phyloP scores from a whole-genome alignment of 306 rosid species.

The Ochetophila trinervis region DNA sequence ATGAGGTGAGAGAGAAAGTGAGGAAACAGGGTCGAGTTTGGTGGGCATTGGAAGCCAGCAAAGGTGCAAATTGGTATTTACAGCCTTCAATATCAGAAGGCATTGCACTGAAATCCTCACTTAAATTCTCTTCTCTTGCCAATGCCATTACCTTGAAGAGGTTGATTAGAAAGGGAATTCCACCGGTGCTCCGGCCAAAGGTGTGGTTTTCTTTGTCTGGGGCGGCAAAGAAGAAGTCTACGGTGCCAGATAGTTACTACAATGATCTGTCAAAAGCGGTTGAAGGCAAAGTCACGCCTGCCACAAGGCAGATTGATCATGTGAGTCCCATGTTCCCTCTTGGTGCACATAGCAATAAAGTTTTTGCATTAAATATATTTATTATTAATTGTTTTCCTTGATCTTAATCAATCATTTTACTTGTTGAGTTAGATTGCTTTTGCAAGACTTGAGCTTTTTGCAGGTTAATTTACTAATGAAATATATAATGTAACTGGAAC shows the following conservation, averaged over 20 bases:
- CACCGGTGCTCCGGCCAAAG: conserved; percentile 92
- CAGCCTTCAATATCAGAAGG: conserved; percentile 72
- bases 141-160: conserved; percentile 88
- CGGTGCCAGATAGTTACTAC: conserved; percentile 95
- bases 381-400: conserved; percentile 7
- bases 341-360: conserved; percentile 4
- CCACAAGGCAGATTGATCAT: conserved; percentile 96
- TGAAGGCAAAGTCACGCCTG: conserved; percentile 93
- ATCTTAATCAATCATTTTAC: background rate
- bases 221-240: conserved; percentile 97
- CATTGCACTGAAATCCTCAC: conserved; percentile 69
- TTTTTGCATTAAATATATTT: conserved; percentile 9
- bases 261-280: conserved; percentile 79
- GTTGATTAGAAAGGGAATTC: conserved; percentile 90
- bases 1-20: conserved; percentile 96
- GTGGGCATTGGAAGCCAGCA: conserved; percentile 98
- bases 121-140: conserved; percentile 70
- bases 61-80: conserved; percentile 95
- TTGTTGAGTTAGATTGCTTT: background rate
- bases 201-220: conserved; percentile 95
- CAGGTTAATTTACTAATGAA: background rate
- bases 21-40: conserved; percentile 90
- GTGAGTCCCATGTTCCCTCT: conserved; percentile 38
- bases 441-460: background rate
- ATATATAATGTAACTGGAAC: background rate